Base-by-base conservation (phyloP, 441 rosid species). In the Arabidopsis hybrid region DNA sequence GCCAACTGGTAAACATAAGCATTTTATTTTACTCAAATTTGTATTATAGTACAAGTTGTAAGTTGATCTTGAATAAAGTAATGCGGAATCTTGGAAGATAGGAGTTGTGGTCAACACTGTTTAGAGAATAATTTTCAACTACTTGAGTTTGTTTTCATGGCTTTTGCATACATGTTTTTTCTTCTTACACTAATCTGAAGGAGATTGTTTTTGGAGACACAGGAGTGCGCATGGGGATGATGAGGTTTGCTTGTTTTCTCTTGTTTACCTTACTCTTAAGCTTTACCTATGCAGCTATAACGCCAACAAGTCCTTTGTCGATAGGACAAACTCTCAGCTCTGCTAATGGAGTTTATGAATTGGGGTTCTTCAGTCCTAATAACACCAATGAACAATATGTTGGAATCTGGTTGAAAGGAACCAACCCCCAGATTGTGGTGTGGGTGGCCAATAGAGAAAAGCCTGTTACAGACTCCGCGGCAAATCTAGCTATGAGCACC, bases 331-430 rank as follows among this genome's bases (percentile, higher is more conserved):
- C 84, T 32, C 50, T 86, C 42, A 63, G 64, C 38, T 82, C 90
- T 6, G 26, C 78, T 0, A 51, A 50, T 8, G 78, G 10, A 3
- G 43, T 16, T 73, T 84, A 72, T 69, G 86, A 83, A 16, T 71
- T 84, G 6, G 88, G 86, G 18, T 78, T 80, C 67, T 78, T 80
- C 21, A 69, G 77, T 62, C 79, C 67, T 2, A 58, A 69, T 17
- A 62, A 39, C 47, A 59, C 82, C 1, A 52, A 11, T 0, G 12
- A 62, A 1, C 68, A 67, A 10, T 86, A 78, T 49, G 39, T 81
- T 5, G 88, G 88, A 74, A 86, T 86, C 53, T 84, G 86, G 87
- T 82, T 63, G 47, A 84, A 73, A 47, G 59, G 53, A 14, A 39
- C 31, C 2, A 32, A 0, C 34, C 82, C 21, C 0, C 6, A 10